Evolutionary conservation across 2,329 filamentous ascomycete species (phyloP), one percentile per base, ranked within the genome.

Genomic region (Fusarium staphyleae): DNA sequence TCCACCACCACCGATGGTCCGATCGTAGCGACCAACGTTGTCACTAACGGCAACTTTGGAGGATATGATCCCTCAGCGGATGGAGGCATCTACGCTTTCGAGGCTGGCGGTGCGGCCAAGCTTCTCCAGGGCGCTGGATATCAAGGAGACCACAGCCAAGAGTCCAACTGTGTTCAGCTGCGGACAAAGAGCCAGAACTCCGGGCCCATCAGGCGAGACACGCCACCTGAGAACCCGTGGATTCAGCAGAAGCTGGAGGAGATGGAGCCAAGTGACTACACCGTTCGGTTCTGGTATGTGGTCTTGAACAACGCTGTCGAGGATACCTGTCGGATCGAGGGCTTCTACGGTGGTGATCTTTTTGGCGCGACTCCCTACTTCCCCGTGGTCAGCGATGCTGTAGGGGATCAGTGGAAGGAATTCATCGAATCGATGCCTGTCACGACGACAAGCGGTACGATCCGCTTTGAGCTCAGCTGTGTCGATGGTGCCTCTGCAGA

Each of bases 241-340:
- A 58, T 66, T 7, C 53, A 66, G 18, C 63, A 66, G 33, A 18
- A 55, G 18, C 55, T 66, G 8, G 45, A 55, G 3, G 22, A 51
- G 8, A 19, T 66, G 41, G 49, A 65, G 11, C 47, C 52, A 1
- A 56, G 30, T 19, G 55, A 60, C 3, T 66, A 61, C 3, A 66
- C 63, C 1, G 51, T 66, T n/a, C 60, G 58, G 4, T 65, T 66
- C 35, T 66, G 51, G 47, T 66, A 66, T 19, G 24, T 35, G 1
- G 26, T 66, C 3, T 16, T 63, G 4, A 36, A 33, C 37, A 66
- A 65, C 29, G 45, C 54, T 10, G 4, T 55, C 11, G 53, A 32
- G 1, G 18, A 63, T 18, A 65, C 63, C 16, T 66, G 63, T 4
- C 54, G 54, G 0, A 45, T 66, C 12, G 54, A 64, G n/a, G 63